phyloP scores from a whole-genome alignment of 495 filamentous ascomycete species.

The Talaromyces liani region DNA sequence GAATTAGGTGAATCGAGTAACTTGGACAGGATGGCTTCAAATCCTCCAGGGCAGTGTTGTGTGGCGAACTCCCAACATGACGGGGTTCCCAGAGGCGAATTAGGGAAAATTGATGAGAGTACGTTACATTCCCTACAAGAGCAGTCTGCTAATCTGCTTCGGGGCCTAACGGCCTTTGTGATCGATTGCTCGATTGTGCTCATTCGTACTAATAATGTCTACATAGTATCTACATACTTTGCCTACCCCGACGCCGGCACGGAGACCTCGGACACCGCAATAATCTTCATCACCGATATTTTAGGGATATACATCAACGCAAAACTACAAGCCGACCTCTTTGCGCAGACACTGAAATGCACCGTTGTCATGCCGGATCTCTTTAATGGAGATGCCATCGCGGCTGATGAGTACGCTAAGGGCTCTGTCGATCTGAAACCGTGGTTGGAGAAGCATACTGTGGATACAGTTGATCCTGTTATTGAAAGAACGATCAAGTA shows the following conservation, averaged over 20 bases:
- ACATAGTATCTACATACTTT: neutral
- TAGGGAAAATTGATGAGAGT: neutral
- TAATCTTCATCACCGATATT: conserved; percentile 22
- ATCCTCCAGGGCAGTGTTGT: neutral
- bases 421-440: conserved; percentile 46
- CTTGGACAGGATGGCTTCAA: neutral
- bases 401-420: conserved; percentile 43
- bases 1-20: neutral
- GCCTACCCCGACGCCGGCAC: neutral
- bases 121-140: neutral
- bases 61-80: neutral
- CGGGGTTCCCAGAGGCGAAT: neutral
- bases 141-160: too few species aligned
- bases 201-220: neutral
- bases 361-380: conserved; percentile 68
- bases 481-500: conserved; percentile 53
- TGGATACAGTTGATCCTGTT: conserved; percentile 53
- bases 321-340: conserved; percentile 76
- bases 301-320: conserved; percentile 69
- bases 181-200: too few species aligned
- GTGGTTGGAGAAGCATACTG: conserved; percentile 45
- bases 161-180: too few species aligned
- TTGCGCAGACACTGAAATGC: conserved; percentile 66
- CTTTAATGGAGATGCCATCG: conserved; percentile 65
- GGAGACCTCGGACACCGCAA: neutral